A percentile compares a stretch with the other conserved stretches of the same genome.
phyloP scores from a whole-genome alignment of 2,329 filamentous ascomycete species.

The Alternaria sp. region DNA sequence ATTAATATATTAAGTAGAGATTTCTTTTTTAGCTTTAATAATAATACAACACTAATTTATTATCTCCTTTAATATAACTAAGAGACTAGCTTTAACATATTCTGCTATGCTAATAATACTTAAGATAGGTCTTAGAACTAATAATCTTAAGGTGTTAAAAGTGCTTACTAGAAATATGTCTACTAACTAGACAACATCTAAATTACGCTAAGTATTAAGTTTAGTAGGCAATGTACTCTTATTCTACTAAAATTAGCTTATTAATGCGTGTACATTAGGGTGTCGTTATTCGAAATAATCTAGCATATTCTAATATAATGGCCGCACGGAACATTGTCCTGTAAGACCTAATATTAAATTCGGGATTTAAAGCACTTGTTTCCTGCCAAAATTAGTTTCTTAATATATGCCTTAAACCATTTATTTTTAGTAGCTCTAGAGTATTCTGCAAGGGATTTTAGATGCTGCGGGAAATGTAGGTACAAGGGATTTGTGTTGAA shows the following conservation, averaged over 20 bases:
- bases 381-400: neutral
- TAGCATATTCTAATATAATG: neutral
- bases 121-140: neutral
- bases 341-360: neutral
- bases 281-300: neutral
- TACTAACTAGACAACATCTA: neutral
- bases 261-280: neutral
- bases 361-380: neutral
- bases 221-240: neutral
- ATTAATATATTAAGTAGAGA: neutral
- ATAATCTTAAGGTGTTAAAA: neutral
- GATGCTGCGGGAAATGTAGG: no score
- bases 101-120: neutral
- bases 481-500: no score
- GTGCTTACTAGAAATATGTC: neutral
- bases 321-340: slow-evolving; percentile 1
- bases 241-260: neutral
- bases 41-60: neutral
- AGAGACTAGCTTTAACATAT: neutral
- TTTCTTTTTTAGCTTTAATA: neutral
- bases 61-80: neutral
- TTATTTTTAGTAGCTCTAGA: neutral
- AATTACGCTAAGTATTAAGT: neutral
- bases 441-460: slow-evolving; percentile 5
- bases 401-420: slow-evolving; percentile 1